Percentiles rank a stretch among this genome's conserved stretches.
phyloP scores from a whole-genome alignment of 768 basidiomycete genomes.

The Plicaturopsis crispa region DNA sequence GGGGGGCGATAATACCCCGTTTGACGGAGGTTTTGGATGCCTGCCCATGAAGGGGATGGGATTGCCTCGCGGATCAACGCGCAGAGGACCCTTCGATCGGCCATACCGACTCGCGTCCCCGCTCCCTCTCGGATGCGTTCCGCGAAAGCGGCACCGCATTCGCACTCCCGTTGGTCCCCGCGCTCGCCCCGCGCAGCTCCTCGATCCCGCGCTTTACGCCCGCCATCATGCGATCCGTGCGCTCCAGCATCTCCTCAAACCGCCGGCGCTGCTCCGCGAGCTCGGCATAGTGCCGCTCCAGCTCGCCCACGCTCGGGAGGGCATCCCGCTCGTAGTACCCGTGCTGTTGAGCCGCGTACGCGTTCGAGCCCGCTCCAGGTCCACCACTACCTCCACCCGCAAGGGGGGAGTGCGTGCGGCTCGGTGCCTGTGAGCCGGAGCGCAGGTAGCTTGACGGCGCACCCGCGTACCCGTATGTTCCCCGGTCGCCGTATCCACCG shows the following conservation, averaged over 20 bases:
- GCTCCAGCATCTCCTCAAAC: slow-evolving; percentile 69
- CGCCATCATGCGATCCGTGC: slow-evolving; percentile 66
- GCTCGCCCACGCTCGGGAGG: slow-evolving; percentile 46
- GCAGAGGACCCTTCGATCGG: too few species aligned
- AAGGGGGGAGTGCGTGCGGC: slow-evolving; percentile 67
- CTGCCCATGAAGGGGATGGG: too few species aligned
- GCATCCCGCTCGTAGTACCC: slow-evolving; percentile 18
- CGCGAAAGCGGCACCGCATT: too few species aligned
- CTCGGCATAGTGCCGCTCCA: slow-evolving; percentile 66
- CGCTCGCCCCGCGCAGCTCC: slow-evolving; percentile 58
- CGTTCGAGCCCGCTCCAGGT: slow-evolving; percentile 25
- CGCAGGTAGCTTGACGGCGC: slow-evolving; percentile 53
- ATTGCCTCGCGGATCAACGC: too few species aligned
- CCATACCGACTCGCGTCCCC: too few species aligned
- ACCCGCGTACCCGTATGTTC: slow-evolving; percentile 24
- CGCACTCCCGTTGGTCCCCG: too few species aligned
- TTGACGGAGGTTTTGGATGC: too few species aligned
- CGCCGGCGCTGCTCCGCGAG: slow-evolving; percentile 54
- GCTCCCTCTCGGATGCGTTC: too few species aligned
- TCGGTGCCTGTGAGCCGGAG: slow-evolving; percentile 59
- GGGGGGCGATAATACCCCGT: too few species aligned
- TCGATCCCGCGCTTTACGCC: slow-evolving; percentile 70
- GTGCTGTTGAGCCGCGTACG: slow-evolving; percentile 15
- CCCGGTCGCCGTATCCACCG: too few species aligned
- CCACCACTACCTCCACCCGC: slow-evolving; percentile 25